A percentile compares a stretch with the other conserved stretches of the same genome.
Evolutionary conservation across 257 asterid species (phyloP).

Genomic region (Primulina huaijiensis): DNA sequence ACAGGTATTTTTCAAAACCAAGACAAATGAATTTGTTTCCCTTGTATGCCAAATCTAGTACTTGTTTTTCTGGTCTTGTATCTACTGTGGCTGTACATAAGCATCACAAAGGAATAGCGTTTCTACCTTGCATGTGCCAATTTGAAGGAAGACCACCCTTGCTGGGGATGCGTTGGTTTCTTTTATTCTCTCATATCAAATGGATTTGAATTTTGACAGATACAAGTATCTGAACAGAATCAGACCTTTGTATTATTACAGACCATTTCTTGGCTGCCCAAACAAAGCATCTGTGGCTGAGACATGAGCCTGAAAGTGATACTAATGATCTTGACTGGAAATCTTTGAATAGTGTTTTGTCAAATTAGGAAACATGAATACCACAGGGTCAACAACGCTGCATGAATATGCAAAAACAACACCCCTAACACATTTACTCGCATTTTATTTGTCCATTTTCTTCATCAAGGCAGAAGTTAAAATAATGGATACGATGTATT

Average conservation of each 20-base stretch:
- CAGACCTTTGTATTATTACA: neutral
- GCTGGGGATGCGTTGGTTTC: neutral
- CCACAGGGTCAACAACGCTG: neutral
- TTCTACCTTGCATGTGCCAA: constrained; percentile 1
- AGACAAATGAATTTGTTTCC: neutral
- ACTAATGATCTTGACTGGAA: neutral
- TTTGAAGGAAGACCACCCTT: constrained; percentile 6
- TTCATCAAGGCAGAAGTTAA: neutral
- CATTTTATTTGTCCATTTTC: neutral
- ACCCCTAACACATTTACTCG: neutral
- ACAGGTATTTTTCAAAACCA: constrained; percentile 25
- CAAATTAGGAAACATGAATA: neutral
- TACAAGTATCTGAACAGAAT: neutral
- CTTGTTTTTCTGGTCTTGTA: constrained; percentile 15
- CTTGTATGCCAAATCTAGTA: constrained; percentile 3
- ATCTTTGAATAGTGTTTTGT: neutral
- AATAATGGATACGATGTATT: too few species aligned
- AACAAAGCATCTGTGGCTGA: neutral
- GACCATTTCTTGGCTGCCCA: neutral
- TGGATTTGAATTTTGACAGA: constrained; percentile 6
- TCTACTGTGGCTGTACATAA: neutral
- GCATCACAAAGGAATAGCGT: constrained; percentile 7
- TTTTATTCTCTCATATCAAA: neutral
- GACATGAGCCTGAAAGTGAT: neutral
- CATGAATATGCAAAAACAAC: neutral